phyloP scores from a whole-genome alignment of 495 filamentous ascomycete species.

The Tuber microsphaerosporum region DNA sequence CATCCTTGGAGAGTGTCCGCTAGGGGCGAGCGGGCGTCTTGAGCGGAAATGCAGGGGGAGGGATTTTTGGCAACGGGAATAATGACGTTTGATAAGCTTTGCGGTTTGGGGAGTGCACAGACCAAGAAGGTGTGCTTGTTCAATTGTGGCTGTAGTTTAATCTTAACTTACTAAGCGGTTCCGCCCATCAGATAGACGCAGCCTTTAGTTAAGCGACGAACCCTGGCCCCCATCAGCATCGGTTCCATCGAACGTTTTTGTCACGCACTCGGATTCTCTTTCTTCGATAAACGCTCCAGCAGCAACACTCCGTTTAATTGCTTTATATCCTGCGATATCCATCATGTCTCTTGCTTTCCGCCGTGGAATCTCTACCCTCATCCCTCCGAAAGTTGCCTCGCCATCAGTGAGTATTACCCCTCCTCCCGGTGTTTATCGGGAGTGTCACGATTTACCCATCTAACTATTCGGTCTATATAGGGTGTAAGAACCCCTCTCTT shows the following conservation, averaged over 20 bases:
- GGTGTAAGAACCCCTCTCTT: slow-evolving; percentile 30
- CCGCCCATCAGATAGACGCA: neutral
- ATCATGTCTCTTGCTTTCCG: slow-evolving; percentile 86
- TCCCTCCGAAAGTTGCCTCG: slow-evolving; percentile 97
- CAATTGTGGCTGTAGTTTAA: neutral
- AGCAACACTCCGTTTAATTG: slow-evolving; percentile 22
- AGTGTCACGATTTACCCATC: slow-evolving; percentile 10
- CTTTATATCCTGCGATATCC: slow-evolving; percentile 43
- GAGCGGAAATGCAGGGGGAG: neutral
- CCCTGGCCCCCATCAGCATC: neutral
- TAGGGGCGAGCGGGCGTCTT: neutral
- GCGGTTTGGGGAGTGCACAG: neutral
- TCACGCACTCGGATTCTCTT: slow-evolving; percentile 28
- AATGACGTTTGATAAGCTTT: neutral
- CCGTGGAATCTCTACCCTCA: slow-evolving; percentile 91
- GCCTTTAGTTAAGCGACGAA: neutral
- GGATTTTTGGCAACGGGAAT: neutral
- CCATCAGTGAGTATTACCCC: slow-evolving; percentile 66
- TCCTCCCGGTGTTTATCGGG: slow-evolving; percentile 12
- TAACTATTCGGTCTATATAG: slow-evolving; percentile 22
- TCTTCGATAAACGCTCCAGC: neutral
- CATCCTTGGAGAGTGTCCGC: slow-evolving; percentile 15
- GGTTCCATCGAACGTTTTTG: slow-evolving; percentile 45
- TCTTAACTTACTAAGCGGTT: neutral
- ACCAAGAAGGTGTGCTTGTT: neutral